These are phyloP conservation scores for Pilobolus umbonatus DNA, from an alignment of 192 early-diverging fungal species.

Conservation along the genomic window DNA sequence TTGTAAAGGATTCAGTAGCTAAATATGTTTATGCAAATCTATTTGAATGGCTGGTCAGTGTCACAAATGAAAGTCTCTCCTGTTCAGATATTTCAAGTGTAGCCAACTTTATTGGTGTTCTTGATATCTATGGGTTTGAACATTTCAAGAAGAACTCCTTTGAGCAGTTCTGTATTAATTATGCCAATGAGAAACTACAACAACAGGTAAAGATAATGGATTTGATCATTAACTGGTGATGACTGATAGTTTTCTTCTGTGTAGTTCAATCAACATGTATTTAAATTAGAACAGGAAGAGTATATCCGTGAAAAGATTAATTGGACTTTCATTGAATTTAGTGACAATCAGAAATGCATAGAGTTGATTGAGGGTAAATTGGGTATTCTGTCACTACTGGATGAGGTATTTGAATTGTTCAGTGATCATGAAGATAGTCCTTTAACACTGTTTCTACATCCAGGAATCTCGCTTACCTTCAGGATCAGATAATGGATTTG, in stretches of 20 bases:
- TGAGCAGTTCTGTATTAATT: conserved; percentile 99
- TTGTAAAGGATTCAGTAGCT: conserved; percentile 90
- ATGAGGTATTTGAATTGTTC: conserved; percentile 71
- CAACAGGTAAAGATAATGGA: conserved; percentile 49
- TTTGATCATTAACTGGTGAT: background rate
- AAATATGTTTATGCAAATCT: conserved; percentile 95
- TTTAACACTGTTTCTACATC: background rate
- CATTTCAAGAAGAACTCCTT: conserved; percentile 99
- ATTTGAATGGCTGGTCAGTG: conserved; percentile 94
- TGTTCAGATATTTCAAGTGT: conserved; percentile 35
- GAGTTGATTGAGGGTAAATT: conserved; percentile 96
- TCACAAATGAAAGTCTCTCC: conserved; percentile 81
- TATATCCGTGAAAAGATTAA: conserved; percentile 94
- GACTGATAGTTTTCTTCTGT: background rate
- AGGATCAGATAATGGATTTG: conserved; percentile 79
- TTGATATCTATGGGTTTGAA: conserved; percentile 99
- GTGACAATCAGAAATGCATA: conserved; percentile 99
- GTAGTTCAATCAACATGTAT: conserved; percentile 95
- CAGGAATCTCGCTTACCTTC: conserved; percentile 72
- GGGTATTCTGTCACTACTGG: conserved; percentile 89
- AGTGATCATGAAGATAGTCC: background rate
- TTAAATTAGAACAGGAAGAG: conserved; percentile 99
- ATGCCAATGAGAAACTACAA: conserved; percentile 97
- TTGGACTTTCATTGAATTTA: conserved; percentile 99
- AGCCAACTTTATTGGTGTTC: conserved; percentile 88